Evolutionary conservation across 2,329 filamentous ascomycete genomes (phyloP).

Genomic region (Penicillium verrucosum): DNA sequence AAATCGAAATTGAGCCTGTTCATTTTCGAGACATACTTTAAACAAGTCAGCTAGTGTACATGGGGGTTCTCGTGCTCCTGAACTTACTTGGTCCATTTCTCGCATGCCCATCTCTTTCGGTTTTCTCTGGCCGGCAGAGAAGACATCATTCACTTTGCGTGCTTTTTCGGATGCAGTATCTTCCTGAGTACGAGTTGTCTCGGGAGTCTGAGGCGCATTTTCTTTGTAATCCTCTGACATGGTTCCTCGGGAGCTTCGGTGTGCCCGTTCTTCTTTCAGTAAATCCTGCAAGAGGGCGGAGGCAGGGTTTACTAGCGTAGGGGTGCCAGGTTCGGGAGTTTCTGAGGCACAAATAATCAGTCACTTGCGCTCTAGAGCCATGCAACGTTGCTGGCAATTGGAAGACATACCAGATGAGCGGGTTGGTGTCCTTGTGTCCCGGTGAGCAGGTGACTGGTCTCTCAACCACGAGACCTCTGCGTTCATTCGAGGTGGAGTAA

Average conservation of each 20-base stretch:
- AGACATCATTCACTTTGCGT: conserved; percentile 29
- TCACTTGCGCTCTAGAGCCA: not conserved
- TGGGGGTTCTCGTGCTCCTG: not conserved
- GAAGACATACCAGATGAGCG: conserved; percentile 23
- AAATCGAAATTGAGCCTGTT: conserved; percentile 45
- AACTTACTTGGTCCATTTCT: conserved; percentile 43
- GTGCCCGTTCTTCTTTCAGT: conserved; percentile 42
- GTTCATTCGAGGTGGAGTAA: conserved; percentile 27
- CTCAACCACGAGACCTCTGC: conserved; percentile 31
- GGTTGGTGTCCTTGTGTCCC: conserved; percentile 24
- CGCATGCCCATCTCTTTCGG: conserved; percentile 43
- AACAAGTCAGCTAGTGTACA: conserved; percentile 14
- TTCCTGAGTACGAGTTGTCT: conserved; percentile 29
- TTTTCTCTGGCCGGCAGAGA: conserved; percentile 32
- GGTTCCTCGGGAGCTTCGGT: conserved; percentile 31
- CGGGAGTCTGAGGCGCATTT: conserved; percentile 25
- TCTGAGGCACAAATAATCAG: conserved; percentile 20
- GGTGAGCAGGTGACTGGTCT: conserved; percentile 28
- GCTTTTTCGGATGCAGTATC: conserved; percentile 37
- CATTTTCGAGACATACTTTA: conserved; percentile 43
- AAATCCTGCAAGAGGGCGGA: conserved; percentile 41
- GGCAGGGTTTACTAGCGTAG: conserved; percentile 39
- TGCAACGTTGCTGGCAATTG: not conserved
- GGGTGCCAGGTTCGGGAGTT: conserved; percentile 29
- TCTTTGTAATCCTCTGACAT: conserved; percentile 25